Evolutionary conservation across 2,329 filamentous ascomycete genomes (phyloP).

Genomic region (Xylaria hypoxylon): DNA sequence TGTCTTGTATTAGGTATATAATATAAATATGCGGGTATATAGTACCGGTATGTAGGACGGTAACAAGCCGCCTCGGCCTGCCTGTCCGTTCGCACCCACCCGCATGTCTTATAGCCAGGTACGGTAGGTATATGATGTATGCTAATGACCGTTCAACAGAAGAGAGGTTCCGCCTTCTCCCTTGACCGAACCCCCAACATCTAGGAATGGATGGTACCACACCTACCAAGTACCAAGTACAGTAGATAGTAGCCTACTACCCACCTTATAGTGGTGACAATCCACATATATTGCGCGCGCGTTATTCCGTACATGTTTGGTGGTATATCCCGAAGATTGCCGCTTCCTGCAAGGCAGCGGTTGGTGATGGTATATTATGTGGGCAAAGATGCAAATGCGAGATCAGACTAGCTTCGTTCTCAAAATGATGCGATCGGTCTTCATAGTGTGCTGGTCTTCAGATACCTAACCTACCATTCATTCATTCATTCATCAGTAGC

Average conservation of each 20-base stretch:
- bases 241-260: not conserved
- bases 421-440: slow-evolving; percentile 2
- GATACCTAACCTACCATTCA: not conserved
- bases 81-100: slow-evolving; percentile 24
- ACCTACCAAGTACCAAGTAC: not conserved
- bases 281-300: slow-evolving; percentile 12
- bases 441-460: not conserved
- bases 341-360: slow-evolving; percentile 8
- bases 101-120: slow-evolving; percentile 8
- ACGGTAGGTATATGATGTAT: slow-evolving; percentile 17
- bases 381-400: slow-evolving; percentile 5
- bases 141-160: slow-evolving; percentile 4
- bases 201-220: slow-evolving; percentile 12
- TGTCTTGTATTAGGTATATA: slow-evolving; percentile 7
- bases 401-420: slow-evolving; percentile 5
- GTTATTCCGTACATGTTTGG: slow-evolving; percentile 5
- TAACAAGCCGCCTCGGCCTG: slow-evolving; percentile 25
- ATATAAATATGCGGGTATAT: slow-evolving; percentile 29
- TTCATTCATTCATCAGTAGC: not conserved
- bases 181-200: slow-evolving; percentile 20
- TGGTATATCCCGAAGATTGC: slow-evolving; percentile 16
- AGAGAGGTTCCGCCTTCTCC: slow-evolving; percentile 10
- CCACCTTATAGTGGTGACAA: slow-evolving; percentile 10
- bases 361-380: not conserved
- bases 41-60: slow-evolving; percentile 31